Percentiles rank a stretch among this genome's conserved stretches.
Conservation (phyloP, 768 basidiomycete species). For the Chlorophyllum brunneum region DNA sequence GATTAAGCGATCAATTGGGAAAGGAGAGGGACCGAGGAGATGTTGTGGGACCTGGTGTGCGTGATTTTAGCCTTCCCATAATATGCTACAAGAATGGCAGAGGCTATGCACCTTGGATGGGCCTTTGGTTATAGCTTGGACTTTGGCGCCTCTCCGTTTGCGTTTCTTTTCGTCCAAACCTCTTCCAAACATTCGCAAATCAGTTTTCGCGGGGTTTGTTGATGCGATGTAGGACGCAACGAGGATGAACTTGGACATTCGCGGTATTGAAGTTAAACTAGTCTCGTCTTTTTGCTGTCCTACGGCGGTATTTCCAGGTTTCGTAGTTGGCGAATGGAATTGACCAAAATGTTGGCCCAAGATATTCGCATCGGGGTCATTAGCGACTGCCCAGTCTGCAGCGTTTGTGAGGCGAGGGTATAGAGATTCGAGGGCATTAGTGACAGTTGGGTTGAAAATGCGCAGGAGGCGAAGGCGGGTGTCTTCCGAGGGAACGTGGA, state of each 20-base stretch:
- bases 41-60: conserved; percentile 60
- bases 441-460: conserved; percentile 61
- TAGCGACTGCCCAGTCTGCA: conserved; percentile 51
- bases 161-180: conserved; percentile 63
- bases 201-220: conserved; percentile 78
- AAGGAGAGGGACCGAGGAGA: conserved; percentile 74
- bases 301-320: conserved; percentile 4
- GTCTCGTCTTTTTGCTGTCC: conserved; percentile 8
- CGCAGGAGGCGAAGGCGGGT: conserved; percentile 62
- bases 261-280: conserved; percentile 42
- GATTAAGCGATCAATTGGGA: conserved; percentile 74
- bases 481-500: conserved; percentile 53
- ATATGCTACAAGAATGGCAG: neutral
- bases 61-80: neutral
- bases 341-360: conserved; percentile 27
- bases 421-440: conserved; percentile 58
- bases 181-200: conserved; percentile 80
- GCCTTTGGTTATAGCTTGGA: conserved; percentile 33
- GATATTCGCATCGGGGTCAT: conserved; percentile 43
- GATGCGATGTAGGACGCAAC: conserved; percentile 79
- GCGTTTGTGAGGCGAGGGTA: conserved; percentile 69
- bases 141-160: conserved; percentile 41
- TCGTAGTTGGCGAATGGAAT: neutral
- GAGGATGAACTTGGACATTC: conserved; percentile 72
- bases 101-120: conserved; percentile 39